Base-by-base conservation (phyloP, 2,329 filamentous ascomycete genomes). In the Diaporthe sp. region DNA sequence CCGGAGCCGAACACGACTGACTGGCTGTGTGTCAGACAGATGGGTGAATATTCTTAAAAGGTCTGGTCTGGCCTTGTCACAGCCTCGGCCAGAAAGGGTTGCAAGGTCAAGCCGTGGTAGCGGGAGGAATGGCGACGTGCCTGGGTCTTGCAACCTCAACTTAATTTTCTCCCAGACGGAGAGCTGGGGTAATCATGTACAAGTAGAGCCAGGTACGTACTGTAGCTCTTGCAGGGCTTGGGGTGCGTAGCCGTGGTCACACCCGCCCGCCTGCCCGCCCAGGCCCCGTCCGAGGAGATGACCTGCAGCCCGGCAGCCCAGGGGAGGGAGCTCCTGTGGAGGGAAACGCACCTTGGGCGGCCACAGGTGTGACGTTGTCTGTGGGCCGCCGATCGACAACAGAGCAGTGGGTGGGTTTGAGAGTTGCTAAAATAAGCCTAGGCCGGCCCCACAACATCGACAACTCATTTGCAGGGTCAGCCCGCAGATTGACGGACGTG, bases 351-450 rank as follows among this genome's bases (percentile, higher is more conserved):
- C 35, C 35, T 1, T 35, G n/a, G 6, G 42, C 32, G 44, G 30
- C 44, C 44, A 17, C 44, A 27, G 44, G 22, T 68, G 63, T 68
- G 63, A 68, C 63, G 63, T 68, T 68, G 63, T 68, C 63, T 68
- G 63, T 53, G 63, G 63, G 63, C 63, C 63, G 63, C 63, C 22
- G 47, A 68, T 68, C 63, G 47, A 68, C 47, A 68, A 51, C 63
- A 27, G 47, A 39, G n/a, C 44, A 51, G 30, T 37, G 63, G 12
- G 63, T 51, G 63, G 63, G 44, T 66, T 66, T 51, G 63, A 66
- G 30, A 39, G n/a, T 53, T 68, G 63, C 63, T 68, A 68, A 68
- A 68, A 68, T 68, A 68, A 68, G 47, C 47, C 63, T 68, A 68
- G 63, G 6, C 32, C 44, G n/a, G 63, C 47, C 63, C 63, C 63